phyloP scores from a whole-genome alignment of 495 filamentous ascomycete species.

The Xylaria longipes region DNA sequence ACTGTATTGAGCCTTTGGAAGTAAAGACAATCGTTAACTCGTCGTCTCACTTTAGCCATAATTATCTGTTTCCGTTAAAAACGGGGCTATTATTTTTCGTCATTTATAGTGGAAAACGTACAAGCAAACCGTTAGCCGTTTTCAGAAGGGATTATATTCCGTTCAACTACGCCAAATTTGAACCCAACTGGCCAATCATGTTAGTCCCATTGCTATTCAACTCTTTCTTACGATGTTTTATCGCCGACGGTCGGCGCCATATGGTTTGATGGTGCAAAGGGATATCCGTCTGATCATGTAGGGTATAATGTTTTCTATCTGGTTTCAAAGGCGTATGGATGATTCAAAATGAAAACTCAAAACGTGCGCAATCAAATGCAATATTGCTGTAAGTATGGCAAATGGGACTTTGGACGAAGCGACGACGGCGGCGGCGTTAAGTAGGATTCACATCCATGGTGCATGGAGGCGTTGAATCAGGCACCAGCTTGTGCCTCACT shows the following conservation, averaged over 20 bases:
- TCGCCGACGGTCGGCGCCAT: background rate
- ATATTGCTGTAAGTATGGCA: background rate
- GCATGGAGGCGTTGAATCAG: background rate
- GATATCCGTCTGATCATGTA: background rate
- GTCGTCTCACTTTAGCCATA: too few species aligned
- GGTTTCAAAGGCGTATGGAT: background rate
- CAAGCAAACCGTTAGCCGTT: background rate
- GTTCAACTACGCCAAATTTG: background rate
- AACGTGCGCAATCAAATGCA: background rate
- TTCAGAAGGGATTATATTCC: background rate
- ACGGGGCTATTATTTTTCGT: too few species aligned
- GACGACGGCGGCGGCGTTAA: background rate
- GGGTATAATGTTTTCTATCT: background rate
- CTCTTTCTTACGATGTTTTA: background rate
- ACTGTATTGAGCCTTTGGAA: background rate
- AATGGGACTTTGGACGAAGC: background rate
- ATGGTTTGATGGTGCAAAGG: background rate
- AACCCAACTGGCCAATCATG: background rate
- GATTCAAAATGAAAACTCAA: background rate
- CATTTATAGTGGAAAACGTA: background rate
- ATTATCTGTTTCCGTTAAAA: too few species aligned
- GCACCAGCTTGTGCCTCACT: background rate
- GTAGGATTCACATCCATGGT: constrained; percentile 1
- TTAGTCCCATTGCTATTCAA: background rate
- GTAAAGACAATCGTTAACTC: too few species aligned